These are phyloP conservation scores for Talaromyces trachyspermus DNA, from an alignment of 495 filamentous ascomycete species.

Conservation along the genomic window DNA sequence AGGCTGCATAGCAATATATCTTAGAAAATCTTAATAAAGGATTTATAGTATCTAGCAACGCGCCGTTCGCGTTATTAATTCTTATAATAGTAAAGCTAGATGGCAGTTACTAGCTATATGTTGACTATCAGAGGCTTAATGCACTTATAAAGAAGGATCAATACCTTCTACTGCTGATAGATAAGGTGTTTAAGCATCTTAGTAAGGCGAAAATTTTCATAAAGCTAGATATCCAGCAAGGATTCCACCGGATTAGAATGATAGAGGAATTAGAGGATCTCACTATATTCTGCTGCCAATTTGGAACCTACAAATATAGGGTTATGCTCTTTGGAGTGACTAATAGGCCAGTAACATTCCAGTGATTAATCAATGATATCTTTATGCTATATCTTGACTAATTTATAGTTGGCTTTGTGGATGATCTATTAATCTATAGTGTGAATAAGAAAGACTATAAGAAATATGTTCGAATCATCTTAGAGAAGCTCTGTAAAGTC, in stretches of 20 bases:
- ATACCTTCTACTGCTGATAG: conserved; percentile 38
- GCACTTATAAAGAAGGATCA: conserved; percentile 31
- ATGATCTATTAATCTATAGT: conserved; percentile 30
- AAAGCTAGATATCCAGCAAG: conserved; percentile 36
- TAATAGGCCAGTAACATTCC: conserved; percentile 18
- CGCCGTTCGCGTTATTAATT: conserved; percentile 19
- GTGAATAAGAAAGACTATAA: conserved; percentile 19
- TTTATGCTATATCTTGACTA: conserved; percentile 15
- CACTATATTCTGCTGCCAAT: conserved; percentile 23
- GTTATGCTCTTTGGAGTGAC: conserved; percentile 28
- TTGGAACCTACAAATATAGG: conserved; percentile 21
- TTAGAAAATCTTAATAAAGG: conserved; percentile 14
- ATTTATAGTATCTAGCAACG: conserved; percentile 14
- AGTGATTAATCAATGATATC: conserved; percentile 23
- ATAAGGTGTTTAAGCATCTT: conserved; percentile 31
- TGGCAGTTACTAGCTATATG: conserved; percentile 30
- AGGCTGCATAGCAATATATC: conserved; percentile 12
- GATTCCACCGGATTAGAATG: conserved; percentile 31
- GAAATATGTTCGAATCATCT: conserved; percentile 13
- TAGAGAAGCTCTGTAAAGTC: conserved; percentile 11
- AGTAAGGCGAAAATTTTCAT: conserved; percentile 28
- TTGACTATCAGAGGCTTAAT: conserved; percentile 41
- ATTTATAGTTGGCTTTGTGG: conserved; percentile 24
- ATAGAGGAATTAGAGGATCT: conserved; percentile 16
- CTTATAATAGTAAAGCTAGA: conserved; percentile 28